Evolutionary conservation across 345 rosid genomes (phyloP).

Genomic region (Jatropha curcas): DNA sequence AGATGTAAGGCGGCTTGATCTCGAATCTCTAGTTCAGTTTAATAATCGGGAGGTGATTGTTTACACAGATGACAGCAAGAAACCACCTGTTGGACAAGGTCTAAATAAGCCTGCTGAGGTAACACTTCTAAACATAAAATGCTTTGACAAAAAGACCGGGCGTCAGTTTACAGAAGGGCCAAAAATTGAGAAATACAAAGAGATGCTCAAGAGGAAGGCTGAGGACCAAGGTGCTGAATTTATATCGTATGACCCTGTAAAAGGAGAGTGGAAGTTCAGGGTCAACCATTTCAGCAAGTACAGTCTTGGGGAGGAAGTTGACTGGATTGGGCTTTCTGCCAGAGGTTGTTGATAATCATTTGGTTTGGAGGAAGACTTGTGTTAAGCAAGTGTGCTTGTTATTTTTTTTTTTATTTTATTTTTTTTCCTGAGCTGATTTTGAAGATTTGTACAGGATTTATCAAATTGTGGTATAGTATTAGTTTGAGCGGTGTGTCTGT

Average conservation of each 20-base stretch:
- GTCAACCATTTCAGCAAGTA: conserved; percentile 80
- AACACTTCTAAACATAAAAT: conserved; percentile 89
- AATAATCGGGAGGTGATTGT: conserved; percentile 88
- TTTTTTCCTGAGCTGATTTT: not conserved
- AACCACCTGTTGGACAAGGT: conserved; percentile 91
- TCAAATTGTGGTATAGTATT: conserved; percentile 10
- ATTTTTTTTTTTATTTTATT: not conserved
- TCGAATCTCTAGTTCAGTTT: conserved; percentile 78
- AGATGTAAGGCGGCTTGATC: conserved; percentile 77
- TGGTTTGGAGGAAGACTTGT: not conserved
- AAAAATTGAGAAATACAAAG: conserved; percentile 68
- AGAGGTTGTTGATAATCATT: conserved; percentile 25
- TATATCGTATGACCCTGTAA: conserved; percentile 70
- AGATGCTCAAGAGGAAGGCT: conserved; percentile 82
- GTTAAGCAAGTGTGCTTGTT: not conserved
- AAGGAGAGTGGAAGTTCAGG: conserved; percentile 91
- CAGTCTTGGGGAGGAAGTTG: conserved; percentile 50
- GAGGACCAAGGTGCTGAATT: conserved; percentile 90
- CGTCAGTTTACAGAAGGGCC: conserved; percentile 68
- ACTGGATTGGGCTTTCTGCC: conserved; percentile 10
- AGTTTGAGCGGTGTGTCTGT: conserved; percentile 7
- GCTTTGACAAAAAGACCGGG: conserved; percentile 75
- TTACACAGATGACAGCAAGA: conserved; percentile 89
- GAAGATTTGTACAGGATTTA: conserved; percentile 9
- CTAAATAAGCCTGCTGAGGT: conserved; percentile 93